Base-by-base conservation (phyloP, 768 basidiomycete genomes). In the Cystoderma amianthinum region DNA sequence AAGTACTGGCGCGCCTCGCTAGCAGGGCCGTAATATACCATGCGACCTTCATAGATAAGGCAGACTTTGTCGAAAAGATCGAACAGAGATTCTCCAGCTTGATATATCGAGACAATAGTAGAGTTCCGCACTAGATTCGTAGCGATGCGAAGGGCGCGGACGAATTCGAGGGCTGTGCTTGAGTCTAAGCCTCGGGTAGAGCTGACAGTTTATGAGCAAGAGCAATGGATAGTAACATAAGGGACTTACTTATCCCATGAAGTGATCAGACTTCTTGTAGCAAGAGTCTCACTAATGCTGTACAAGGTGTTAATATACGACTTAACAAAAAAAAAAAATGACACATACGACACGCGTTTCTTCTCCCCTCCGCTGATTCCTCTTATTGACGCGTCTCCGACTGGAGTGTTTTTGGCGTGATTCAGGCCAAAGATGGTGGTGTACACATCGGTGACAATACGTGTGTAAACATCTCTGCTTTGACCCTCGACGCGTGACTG, bases 41-140 rank as follows among this genome's bases (percentile, higher is more conserved):
- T 80, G 17, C 68, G 65, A 11, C 86, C 84, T 52, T 83, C 82
- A 56, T 84, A 78, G 50, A 92, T 73, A 38, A 91, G 69, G 52
- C 84, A 80, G 5, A 89, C 70, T 55, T 87, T 85, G 68, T 91
- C 66, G 55, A 74, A 93, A 4, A 71, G 60, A 10, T 73, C 39
- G 47, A 76, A 82, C 0, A 85, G 60, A 2, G 69, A 67, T 56
- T 91, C 85, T 38, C 84, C 80, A 7, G 85, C 87, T 62, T 92
- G 89, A 59, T 92, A 90, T 32, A 93, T 78, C 0, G 87, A 83
- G 16, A 85, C 86, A 44, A 92, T 72, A 0, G 82, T 87, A 0
- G 83, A 62, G 38, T 63, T 53, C 17, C 60, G 56, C 32, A 62
- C 59, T 1, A 76, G 66, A 52, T 87, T 78, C 4, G 84, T 85